Conservation (phyloP, 176 grass and related monocot species). For the Carex cristatella region DNA sequence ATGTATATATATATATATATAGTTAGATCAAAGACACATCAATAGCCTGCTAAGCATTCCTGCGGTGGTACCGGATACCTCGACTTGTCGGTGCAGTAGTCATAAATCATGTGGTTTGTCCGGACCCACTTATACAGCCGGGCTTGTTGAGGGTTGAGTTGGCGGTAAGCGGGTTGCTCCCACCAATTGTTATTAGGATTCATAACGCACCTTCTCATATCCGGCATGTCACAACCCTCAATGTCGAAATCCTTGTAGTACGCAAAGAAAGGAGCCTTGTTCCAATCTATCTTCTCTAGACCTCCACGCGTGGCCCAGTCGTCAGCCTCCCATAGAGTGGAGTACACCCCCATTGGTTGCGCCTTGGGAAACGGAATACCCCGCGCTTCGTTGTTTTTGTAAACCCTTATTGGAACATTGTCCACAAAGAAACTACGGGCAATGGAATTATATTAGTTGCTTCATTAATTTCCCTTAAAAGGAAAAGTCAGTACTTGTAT, state of each 20-base stretch:
- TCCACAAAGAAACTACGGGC: conserved; percentile 48
- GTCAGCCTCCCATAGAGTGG: conserved; percentile 58
- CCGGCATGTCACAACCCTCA: conserved; percentile 25
- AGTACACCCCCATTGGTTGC: conserved; percentile 50
- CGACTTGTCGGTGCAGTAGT: conserved; percentile 50
- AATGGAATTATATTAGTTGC: not conserved
- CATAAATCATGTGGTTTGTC: conserved; percentile 26
- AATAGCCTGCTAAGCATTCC: not conserved
- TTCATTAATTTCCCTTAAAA: not conserved
- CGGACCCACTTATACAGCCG: conserved; percentile 11
- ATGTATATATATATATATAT: not conserved
- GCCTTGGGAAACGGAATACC: conserved; percentile 38
- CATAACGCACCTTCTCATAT: not conserved
- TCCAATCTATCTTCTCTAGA: conserved; percentile 62
- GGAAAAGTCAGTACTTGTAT: not conserved
- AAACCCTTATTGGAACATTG: conserved; percentile 38
- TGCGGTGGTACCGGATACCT: conserved; percentile 20
- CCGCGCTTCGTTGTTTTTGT: conserved; percentile 45
- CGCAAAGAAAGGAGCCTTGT: conserved; percentile 46
- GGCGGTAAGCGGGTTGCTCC: not conserved
- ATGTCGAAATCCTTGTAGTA: conserved; percentile 38
- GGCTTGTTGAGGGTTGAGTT: not conserved
- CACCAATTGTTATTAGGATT: conserved; percentile 15
- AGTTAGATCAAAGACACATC: not conserved
- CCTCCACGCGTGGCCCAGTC: conserved; percentile 77